A percentile compares a stretch with the other conserved stretches of the same genome.
These are phyloP conservation scores for Huntiella decipiens DNA, from an alignment of 2,329 filamentous ascomycete genomes.

Conservation along the genomic window DNA sequence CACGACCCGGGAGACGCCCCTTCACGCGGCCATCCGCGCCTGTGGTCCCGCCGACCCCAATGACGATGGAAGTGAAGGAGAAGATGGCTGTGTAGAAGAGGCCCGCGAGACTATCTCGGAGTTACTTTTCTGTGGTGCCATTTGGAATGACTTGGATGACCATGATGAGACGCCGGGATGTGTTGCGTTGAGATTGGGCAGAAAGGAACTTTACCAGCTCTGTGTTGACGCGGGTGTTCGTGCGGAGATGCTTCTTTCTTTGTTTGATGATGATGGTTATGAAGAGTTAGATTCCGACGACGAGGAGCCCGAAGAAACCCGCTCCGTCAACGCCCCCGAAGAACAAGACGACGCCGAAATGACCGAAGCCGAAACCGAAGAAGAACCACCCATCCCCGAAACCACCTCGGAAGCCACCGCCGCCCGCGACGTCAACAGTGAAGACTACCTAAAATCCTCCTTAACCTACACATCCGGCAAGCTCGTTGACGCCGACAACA, in stretches of 20 bases:
- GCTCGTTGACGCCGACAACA: constrained; percentile 54
- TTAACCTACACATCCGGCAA: constrained; percentile 46
- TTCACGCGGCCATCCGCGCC: constrained; percentile 77
- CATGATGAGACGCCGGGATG: constrained; percentile 85
- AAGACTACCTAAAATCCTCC: constrained; percentile 47
- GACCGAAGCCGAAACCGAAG: constrained; percentile 17
- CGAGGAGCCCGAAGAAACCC: constrained; percentile 22
- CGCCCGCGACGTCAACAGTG: constrained; percentile 35
- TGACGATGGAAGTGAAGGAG: constrained; percentile 17
- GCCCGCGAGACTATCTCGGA: constrained; percentile 52
- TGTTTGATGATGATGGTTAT: constrained; percentile 53
- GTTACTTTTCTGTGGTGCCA: constrained; percentile 71
- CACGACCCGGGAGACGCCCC: constrained; percentile 66
- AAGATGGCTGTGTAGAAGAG: constrained; percentile 31
- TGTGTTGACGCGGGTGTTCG: constrained; percentile 81
- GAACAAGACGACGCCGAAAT: constrained; percentile 17
- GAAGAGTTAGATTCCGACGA: constrained; percentile 45
- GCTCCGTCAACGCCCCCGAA: constrained; percentile 21
- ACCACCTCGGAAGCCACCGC: constrained; percentile 17
- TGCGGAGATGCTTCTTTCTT: constrained; percentile 68
- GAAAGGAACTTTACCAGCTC: constrained; percentile 54
- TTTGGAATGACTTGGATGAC: constrained; percentile 88
- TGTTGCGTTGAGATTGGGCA: constrained; percentile 51
- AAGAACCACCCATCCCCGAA: constrained; percentile 11
- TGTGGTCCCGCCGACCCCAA: constrained; percentile 29